These are phyloP conservation scores for Magnusiomyces sp. DNA, from an alignment of 1,139 yeast species.

Conservation along the genomic window DNA sequence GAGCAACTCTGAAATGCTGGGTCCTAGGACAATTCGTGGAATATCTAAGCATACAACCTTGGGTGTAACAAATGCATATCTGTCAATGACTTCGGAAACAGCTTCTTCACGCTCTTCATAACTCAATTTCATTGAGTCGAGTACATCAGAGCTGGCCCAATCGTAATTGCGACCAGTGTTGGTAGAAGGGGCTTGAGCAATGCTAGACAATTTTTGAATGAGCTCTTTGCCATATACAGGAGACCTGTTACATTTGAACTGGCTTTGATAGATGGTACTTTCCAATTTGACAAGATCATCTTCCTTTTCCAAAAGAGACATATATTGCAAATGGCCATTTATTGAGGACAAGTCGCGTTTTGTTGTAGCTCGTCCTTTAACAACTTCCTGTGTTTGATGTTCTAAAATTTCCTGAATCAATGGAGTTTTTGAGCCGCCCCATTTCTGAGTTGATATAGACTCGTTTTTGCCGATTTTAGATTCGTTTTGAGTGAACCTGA, in stretches of 20 bases:
- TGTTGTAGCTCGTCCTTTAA: slow-evolving; percentile 12
- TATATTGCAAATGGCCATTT: slow-evolving; percentile 51
- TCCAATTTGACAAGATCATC: slow-evolving; percentile 44
- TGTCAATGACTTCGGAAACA: slow-evolving; percentile 51
- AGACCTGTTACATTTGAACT: slow-evolving; percentile 24
- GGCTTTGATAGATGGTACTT: slow-evolving; percentile 56
- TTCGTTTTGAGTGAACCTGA: slow-evolving; percentile 47
- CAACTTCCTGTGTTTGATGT: slow-evolving; percentile 10
- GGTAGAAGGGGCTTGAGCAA: slow-evolving; percentile 4
- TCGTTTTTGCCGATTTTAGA: slow-evolving; percentile 39
- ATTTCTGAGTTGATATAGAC: slow-evolving; percentile 37
- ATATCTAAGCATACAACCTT: slow-evolving; percentile 71
- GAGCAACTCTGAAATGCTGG: slow-evolving; percentile 29
- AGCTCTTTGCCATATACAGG: slow-evolving; percentile 31
- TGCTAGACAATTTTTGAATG: slow-evolving; percentile 13
- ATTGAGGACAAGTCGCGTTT: slow-evolving; percentile 41
- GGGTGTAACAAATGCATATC: slow-evolving; percentile 84
- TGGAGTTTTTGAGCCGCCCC: slow-evolving; percentile 36
- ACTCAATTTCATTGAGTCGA: slow-evolving; percentile 34
- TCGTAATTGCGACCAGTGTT: slow-evolving; percentile 16
- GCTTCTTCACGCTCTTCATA: slow-evolving; percentile 38
- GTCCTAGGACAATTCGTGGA: slow-evolving; percentile 47
- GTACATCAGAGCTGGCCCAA: slow-evolving; percentile 21
- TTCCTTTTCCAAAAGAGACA: slow-evolving; percentile 42
- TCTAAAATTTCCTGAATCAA: slow-evolving; percentile 31